Conservation (phyloP, 78 protist genomes). For the Anaeramoeba ignava region DNA sequence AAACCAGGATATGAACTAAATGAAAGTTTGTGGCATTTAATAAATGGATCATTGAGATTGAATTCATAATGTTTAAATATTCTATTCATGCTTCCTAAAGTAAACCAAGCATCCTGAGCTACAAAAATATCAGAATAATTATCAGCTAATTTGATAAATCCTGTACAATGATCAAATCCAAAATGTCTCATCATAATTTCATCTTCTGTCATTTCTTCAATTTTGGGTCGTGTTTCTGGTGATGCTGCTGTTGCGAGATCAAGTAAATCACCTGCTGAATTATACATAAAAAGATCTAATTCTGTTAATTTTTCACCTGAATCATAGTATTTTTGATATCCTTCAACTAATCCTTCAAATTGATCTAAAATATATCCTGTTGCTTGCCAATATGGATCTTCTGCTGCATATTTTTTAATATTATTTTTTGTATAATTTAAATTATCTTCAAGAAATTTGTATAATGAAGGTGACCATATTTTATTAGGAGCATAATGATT, state of each 20-base stretch:
- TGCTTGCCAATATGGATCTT: neutral
- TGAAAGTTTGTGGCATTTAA: neutral
- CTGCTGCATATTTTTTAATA: neutral
- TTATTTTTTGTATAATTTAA: neutral
- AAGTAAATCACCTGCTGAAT: constrained; percentile 6
- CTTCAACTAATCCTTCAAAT: constrained; percentile 8
- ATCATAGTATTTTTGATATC: neutral
- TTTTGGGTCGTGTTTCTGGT: neutral
- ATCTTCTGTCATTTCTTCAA: constrained; percentile 5
- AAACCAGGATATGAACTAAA: constrained; percentile 28
- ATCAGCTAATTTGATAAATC: constrained; percentile 4
- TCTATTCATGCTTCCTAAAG: constrained; percentile 16
- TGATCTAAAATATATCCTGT: neutral
- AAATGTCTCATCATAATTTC: neutral
- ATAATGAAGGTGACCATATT: neutral
- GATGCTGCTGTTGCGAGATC: constrained; percentile 1
- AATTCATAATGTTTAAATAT: constrained; percentile 11
- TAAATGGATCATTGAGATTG: neutral
- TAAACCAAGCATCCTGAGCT: constrained; percentile 10
- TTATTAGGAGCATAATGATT: neutral
- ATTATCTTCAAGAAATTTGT: neutral
- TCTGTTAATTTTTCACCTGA: neutral
- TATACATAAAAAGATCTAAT: constrained; percentile 4
- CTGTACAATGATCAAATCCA: neutral
- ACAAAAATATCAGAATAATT: neutral